Percentiles rank a stretch among this genome's conserved stretches.
Conservation (phyloP, 2,329 filamentous ascomycete species). For the Diaporthe aspalathi region DNA sequence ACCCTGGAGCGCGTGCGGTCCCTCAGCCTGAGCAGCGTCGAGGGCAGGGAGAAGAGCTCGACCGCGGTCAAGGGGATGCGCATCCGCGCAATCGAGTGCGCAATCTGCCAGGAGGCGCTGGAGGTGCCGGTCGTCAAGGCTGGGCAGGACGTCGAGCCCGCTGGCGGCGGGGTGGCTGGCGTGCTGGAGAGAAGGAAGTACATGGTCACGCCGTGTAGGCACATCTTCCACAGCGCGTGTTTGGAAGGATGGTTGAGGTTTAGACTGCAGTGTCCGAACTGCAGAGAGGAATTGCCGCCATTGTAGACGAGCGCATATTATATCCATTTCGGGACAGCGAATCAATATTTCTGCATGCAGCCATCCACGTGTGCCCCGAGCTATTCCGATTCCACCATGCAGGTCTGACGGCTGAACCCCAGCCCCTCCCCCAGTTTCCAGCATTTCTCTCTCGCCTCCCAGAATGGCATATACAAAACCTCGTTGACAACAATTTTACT, state of each 20-base stretch:
- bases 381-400: slow-evolving; percentile 8
- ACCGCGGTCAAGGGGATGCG: slow-evolving; percentile 41
- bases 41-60: slow-evolving; percentile 50
- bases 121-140: slow-evolving; percentile 84
- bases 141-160: slow-evolving; percentile 59
- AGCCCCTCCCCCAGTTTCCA: too few species aligned
- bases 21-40: slow-evolving; percentile 41
- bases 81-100: slow-evolving; percentile 80
- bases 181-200: slow-evolving; percentile 85
- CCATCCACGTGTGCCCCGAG: not conserved
- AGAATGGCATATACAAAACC: too few species aligned
- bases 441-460: too few species aligned
- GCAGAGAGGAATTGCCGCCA: slow-evolving; percentile 87
- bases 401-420: not conserved
- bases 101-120: slow-evolving; percentile 92
- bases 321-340: not conserved
- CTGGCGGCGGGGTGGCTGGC: slow-evolving; percentile 67
- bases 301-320: slow-evolving; percentile 63
- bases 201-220: slow-evolving; percentile 97
- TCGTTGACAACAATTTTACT: too few species aligned
- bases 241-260: slow-evolving; percentile 97
- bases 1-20: slow-evolving; percentile 49
- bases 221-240: slow-evolving; percentile 94
- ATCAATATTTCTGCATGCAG: not conserved
- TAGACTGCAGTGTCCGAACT: slow-evolving; percentile 93